These are phyloP conservation scores for Brassica rapa DNA, from an alignment of 345 rosid species.

Conservation along the genomic window DNA sequence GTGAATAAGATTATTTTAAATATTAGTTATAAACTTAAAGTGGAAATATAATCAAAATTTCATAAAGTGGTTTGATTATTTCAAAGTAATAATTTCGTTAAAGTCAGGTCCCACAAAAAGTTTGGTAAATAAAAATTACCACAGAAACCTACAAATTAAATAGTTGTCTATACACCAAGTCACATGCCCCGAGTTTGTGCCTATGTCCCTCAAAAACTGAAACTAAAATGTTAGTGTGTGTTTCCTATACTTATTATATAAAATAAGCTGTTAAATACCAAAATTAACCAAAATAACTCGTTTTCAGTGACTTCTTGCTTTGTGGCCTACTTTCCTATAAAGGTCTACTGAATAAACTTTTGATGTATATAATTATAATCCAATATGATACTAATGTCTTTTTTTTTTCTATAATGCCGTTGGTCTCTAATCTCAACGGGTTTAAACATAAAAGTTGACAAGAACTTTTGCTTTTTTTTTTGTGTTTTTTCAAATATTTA, in stretches of 20 bases:
- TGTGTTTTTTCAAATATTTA: not conserved
- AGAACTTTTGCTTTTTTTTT: conserved; percentile 17
- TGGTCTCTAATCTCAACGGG: conserved; percentile 27
- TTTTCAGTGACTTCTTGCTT: conserved; percentile 31
- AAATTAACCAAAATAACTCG: conserved; percentile 16
- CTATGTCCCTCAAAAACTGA: conserved; percentile 5
- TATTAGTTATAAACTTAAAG: no score
- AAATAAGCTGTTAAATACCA: conserved; percentile 7
- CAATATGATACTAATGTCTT: not conserved
- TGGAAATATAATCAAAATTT: no score
- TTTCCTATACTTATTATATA: not conserved
- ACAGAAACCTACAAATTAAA: no score
- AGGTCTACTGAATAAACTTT: not conserved
- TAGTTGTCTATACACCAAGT: not conserved
- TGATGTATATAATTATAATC: not conserved
- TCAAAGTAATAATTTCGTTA: no score
- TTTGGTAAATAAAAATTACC: no score
- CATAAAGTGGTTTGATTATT: no score
- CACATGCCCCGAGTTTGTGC: conserved; percentile 2
- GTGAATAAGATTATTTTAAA: not conserved
- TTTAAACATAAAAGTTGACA: conserved; percentile 31
- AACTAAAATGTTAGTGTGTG: not conserved
- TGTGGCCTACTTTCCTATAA: conserved; percentile 6
- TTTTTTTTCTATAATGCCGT: conserved; percentile 18
- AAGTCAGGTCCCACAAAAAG: no score